These are phyloP conservation scores for Plasmopara muralis DNA, from an alignment of 352 stramenopile species.

Conservation along the genomic window DNA sequence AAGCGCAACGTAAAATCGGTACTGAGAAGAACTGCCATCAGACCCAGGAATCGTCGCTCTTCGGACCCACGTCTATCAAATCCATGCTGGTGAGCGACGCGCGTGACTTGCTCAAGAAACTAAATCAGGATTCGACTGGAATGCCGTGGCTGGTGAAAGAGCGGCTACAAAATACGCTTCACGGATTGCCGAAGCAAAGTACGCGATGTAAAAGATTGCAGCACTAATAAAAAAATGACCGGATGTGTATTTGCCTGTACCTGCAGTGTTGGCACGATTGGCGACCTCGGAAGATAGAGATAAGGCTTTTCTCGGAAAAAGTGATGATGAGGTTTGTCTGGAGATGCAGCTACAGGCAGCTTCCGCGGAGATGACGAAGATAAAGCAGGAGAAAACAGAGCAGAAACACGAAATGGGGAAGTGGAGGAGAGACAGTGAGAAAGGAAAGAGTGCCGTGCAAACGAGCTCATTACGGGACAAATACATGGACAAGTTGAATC, in stretches of 20 bases:
- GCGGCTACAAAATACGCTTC: slow-evolving; percentile 50
- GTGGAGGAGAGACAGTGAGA: slow-evolving; percentile 11
- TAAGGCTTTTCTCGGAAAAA: slow-evolving; percentile 20
- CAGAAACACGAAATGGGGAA: slow-evolving; percentile 20
- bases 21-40: slow-evolving; percentile 13
- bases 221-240: background rate
- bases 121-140: slow-evolving; percentile 53
- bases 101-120: slow-evolving; percentile 49
- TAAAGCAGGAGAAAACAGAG: slow-evolving; percentile 25
- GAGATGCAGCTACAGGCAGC: slow-evolving; percentile 51
- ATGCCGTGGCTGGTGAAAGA: slow-evolving; percentile 63
- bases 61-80: slow-evolving; percentile 25
- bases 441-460: slow-evolving; percentile 10
- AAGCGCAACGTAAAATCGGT: slow-evolving; percentile 23
- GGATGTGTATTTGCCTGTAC: slow-evolving; percentile 2
- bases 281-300: slow-evolving; percentile 28
- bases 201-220: slow-evolving; percentile 6
- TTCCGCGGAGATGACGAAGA: slow-evolving; percentile 17
- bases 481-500: slow-evolving; percentile 69
- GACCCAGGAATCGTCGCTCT: slow-evolving; percentile 20
- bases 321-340: slow-evolving; percentile 46
- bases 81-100: slow-evolving; percentile 63
- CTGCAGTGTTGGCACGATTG: slow-evolving; percentile 47
- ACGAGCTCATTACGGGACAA: slow-evolving; percentile 44
- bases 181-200: slow-evolving; percentile 55